Evolutionary conservation across 306 rosid genomes (phyloP).

Genomic region (Lathyrus sativus): DNA sequence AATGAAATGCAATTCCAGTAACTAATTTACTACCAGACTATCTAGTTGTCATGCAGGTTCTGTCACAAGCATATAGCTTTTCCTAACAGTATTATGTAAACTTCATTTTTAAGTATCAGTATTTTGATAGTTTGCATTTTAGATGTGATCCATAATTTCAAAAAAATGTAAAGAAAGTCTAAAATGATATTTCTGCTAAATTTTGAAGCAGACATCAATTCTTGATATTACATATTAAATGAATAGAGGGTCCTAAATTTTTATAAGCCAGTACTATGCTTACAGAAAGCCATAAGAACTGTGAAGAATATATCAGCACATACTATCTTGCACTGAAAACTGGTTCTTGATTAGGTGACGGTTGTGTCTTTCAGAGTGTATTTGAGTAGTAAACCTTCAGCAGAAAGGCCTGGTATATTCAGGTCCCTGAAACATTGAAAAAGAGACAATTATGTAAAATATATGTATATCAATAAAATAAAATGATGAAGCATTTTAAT

Average conservation of each 20-base stretch:
- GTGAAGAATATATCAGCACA: slow-evolving; percentile 16
- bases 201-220: not conserved
- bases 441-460: slow-evolving; percentile 32
- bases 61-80: not conserved
- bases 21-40: not conserved
- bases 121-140: not conserved
- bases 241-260: slow-evolving; percentile 15
- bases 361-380: slow-evolving; percentile 82
- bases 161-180: not conserved
- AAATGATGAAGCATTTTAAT: not conserved
- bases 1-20: not conserved
- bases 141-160: not conserved
- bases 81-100: not conserved
- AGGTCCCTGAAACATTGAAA: slow-evolving; percentile 61
- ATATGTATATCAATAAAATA: not conserved
- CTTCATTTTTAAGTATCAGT: not conserved
- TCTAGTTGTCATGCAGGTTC: not conserved
- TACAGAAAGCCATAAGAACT: slow-evolving; percentile 2
- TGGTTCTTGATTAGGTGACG: slow-evolving; percentile 63
- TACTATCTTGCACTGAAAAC: slow-evolving; percentile 74
- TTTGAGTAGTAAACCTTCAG: slow-evolving; percentile 87
- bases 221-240: slow-evolving; percentile 3
- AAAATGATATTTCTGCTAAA: not conserved
- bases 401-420: slow-evolving; percentile 79
- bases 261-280: not conserved